These are phyloP conservation scores for Camelina laxa DNA, from an alignment of 345 rosid species.

Conservation along the genomic window DNA sequence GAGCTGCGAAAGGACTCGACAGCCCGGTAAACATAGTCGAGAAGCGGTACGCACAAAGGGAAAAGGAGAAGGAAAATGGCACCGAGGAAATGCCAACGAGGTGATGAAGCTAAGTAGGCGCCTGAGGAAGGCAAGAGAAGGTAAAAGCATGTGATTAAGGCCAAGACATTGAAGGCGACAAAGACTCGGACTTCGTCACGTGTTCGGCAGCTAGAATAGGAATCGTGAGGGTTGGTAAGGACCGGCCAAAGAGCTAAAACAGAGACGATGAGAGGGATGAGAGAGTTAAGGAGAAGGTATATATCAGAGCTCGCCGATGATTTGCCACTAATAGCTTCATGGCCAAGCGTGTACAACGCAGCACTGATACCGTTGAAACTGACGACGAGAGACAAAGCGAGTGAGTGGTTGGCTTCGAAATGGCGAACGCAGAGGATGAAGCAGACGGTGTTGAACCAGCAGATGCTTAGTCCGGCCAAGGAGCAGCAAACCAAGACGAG, in stretches of 20 bases:
- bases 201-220: constrained; percentile 33
- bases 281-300: constrained; percentile 67
- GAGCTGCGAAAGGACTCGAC: constrained; percentile 51
- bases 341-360: constrained; percentile 67
- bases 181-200: constrained; percentile 53
- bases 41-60: constrained; percentile 66
- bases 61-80: constrained; percentile 58
- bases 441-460: constrained; percentile 94
- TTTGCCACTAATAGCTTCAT: constrained; percentile 56
- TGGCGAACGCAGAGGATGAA: constrained; percentile 73
- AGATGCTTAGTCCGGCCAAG: constrained; percentile 78
- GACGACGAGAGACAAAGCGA: constrained; percentile 75
- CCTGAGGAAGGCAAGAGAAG: constrained; percentile 63
- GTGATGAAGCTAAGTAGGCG: constrained; percentile 46
- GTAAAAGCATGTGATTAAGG: constrained; percentile 71
- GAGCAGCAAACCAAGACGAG: constrained; percentile 73
- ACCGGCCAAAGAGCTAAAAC: constrained; percentile 59
- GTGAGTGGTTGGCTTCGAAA: constrained; percentile 60
- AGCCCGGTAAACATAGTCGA: constrained; percentile 35
- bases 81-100: constrained; percentile 64
- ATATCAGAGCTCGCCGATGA: constrained; percentile 45
- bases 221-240: constrained; percentile 47
- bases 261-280: constrained; percentile 61
- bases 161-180: constrained; percentile 56
- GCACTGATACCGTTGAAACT: constrained; percentile 80